A percentile compares a stretch with the other conserved stretches of the same genome.
These are phyloP conservation scores for Syzygium aqueum DNA, from an alignment of 345 rosid genomes.

Conservation along the genomic window DNA sequence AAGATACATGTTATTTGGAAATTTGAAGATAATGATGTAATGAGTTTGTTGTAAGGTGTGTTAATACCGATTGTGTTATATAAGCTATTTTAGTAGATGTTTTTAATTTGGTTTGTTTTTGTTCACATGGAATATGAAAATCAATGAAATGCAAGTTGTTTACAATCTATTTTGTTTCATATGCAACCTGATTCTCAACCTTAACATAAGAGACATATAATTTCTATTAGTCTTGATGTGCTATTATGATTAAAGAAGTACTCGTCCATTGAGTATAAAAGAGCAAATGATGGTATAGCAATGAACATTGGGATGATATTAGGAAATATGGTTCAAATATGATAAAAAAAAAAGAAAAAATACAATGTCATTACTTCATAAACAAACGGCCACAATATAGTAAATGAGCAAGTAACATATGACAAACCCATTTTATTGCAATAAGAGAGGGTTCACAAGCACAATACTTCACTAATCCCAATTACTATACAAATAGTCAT, in stretches of 20 bases:
- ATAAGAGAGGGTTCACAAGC: rapidly evolving
- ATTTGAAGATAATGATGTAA: no score
- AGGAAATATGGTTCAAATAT: no score
- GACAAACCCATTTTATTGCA: not conserved
- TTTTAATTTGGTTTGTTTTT: not conserved
- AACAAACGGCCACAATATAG: not conserved
- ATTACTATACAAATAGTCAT: not conserved
- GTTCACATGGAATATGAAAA: not conserved
- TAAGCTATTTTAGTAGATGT: not conserved
- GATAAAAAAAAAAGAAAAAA: rapidly evolving
- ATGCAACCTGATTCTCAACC: not conserved
- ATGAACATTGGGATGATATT: no score
- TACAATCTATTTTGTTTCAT: not conserved
- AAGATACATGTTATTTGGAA: not conserved
- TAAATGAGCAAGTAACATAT: not conserved
- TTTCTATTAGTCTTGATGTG: no score
- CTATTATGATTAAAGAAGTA: no score
- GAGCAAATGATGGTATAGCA: no score
- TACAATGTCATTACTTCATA: not conserved
- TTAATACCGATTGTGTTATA: not conserved
- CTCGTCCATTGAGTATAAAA: no score
- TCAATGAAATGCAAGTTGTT: not conserved
- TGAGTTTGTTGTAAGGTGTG: not conserved
- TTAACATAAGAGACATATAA: not conserved
- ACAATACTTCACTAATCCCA: not conserved